Evolutionary conservation across 768 basidiomycete genomes (phyloP), one percentile per base, ranked within the genome.

Genomic region (Suillus clintonianus): DNA sequence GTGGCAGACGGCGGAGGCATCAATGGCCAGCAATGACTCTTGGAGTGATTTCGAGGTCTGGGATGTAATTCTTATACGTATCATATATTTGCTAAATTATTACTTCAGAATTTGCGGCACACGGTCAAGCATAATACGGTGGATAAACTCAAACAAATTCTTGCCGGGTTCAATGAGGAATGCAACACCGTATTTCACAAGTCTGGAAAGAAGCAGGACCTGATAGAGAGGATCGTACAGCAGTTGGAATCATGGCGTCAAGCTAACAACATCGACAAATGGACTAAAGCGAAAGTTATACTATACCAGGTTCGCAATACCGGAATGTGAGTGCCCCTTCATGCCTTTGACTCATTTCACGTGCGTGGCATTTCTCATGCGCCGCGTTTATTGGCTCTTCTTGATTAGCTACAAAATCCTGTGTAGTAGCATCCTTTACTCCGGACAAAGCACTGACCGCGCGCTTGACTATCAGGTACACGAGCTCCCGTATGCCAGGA

Each of bases 161-260:
- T 95, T 62, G 75, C 81, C 43, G 89, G 89, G 30, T 81, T 94
- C 68, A 93, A 92, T 78, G 90, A 91, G 42, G 89, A 92, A 74
- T 93, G 92, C 71, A 78, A 78, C 60, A 85, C 86, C 5, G 82
- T 83, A 68, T 79, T 93, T 34, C 80, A 85, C 60, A 92, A 91
- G 76, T 83, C 90, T 13, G 93, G 93, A 32, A 94, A 91, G 80
- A 95, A 95, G 72, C 90, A 92, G 69, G 94, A 94, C 39, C 84
- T 94, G 54, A 92, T 94, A 72, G 90, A 93, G 73, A 84, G 91
- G 65, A 89, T 95, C 65, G 76, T 85, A 51, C 67, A 69, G 9
- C 79, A 82, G 65, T 76, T 94, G 68, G 87, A 90, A 64, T 63
- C 70, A 59, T 92, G 90, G 89, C 84, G 84, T 71, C 73, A 74